Base-by-base conservation (phyloP, 2,329 filamentous ascomycete species). In the Gnomoniopsis sp. region DNA sequence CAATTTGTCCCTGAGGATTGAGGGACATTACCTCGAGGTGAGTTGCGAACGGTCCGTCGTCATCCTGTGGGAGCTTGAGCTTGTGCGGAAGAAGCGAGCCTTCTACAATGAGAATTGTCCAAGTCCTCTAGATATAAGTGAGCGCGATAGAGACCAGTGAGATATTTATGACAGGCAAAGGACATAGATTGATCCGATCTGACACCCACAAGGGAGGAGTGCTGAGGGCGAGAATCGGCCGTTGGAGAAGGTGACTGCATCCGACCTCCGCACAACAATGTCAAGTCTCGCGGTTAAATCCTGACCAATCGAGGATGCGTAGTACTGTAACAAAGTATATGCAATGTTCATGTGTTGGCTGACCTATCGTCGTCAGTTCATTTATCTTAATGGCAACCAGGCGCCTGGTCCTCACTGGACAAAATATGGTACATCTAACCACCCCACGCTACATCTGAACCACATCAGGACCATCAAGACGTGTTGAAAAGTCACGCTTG, bases 31-130 rank as follows among this genome's bases (percentile, higher is more conserved):
- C 52, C 60, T 53, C n/a, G 53, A 59, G 1, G 57, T 26, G 22
- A 62, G 60, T 14, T 62, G 53, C 12, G 60, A 62, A 44, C 60
- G 60, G 8, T 62, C 60, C 19, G 60, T 62, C 2, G 57, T 60
- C 60, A 62, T 62, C 2, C 1, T 61, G 11, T 30, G 15, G 34
- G n/a, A 46, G 14, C 6, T 6, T 19, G 6, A 12, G 43, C 15
- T 46, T 46, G 36, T 21, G 21, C 3, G 14, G n/a, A 19, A 43
- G 26, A 30, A 4, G 26, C 4, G 26, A 30, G 26, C 26, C 4
- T 30, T 30, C 4, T 8, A 4, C 26, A 8, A 30, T 4, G 8
- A 30, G 26, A 8, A 30, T 8, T 4, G 8, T 30, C 8, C 26
- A 30, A 30, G 26, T 8, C 8, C 26, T 30, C 8, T 4, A 30